Conservation (phyloP, 2,329 filamentous ascomycete species). For the Talaromyces sp. region DNA sequence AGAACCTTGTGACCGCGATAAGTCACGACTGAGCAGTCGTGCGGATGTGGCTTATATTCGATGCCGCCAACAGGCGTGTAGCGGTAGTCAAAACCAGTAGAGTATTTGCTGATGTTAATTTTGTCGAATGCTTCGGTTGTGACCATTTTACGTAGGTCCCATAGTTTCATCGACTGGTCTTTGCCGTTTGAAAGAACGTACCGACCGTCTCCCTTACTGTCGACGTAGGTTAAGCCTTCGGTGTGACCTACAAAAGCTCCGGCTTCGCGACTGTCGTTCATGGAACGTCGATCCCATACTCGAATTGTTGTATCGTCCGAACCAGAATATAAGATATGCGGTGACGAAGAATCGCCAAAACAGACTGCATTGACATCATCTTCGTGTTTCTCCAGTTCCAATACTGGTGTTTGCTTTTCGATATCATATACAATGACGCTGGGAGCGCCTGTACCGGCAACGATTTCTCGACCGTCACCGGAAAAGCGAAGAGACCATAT, state of each 20-base stretch:
- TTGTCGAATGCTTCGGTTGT: slow-evolving; percentile 59
- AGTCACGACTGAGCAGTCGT: slow-evolving; percentile 90
- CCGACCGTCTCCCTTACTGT: slow-evolving; percentile 80
- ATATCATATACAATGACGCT: slow-evolving; percentile 91
- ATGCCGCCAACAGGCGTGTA: slow-evolving; percentile 54
- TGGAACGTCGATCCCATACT: slow-evolving; percentile 84
- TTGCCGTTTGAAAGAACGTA: slow-evolving; percentile 94
- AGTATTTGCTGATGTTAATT: slow-evolving; percentile 52
- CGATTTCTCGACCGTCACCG: slow-evolving; percentile 83
- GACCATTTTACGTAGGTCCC: slow-evolving; percentile 91
- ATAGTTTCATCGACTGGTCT: slow-evolving; percentile 95
- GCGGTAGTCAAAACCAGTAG: slow-evolving; percentile 62
- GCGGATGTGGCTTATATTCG: slow-evolving; percentile 63
- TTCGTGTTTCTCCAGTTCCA: slow-evolving; percentile 72
- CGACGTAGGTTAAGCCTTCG: slow-evolving; percentile 64
- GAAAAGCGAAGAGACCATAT: slow-evolving; percentile 94
- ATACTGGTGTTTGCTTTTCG: slow-evolving; percentile 70
- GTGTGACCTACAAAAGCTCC: slow-evolving; percentile 65
- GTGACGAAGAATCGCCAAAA: slow-evolving; percentile 82
- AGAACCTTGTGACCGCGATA: slow-evolving; percentile 88
- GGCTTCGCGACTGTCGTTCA: slow-evolving; percentile 60
- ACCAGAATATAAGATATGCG: slow-evolving; percentile 92
- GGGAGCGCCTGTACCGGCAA: slow-evolving; percentile 77
- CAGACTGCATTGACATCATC: slow-evolving; percentile 96
- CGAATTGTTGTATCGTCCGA: slow-evolving; percentile 93